Base-by-base conservation (phyloP, 306 rosid genomes). In the Medicago arabica region DNA sequence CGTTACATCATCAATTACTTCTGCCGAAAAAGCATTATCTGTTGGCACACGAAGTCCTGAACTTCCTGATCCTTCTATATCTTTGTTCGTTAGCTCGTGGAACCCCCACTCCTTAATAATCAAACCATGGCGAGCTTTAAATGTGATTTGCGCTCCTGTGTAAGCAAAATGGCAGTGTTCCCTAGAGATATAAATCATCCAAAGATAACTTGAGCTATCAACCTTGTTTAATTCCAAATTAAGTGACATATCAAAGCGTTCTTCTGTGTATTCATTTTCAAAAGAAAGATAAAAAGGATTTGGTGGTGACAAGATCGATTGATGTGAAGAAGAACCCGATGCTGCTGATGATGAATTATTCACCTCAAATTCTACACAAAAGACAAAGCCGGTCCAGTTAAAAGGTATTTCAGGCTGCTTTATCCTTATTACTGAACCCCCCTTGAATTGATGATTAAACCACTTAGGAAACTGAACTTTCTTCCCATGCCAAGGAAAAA, bases 121-220 rank as follows among this genome's bases (percentile, higher is more conserved):
- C 13, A 77, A 3, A 9, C 40, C 6, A 0, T 67, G 1, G 14
- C 47, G 4, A 0, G 47, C 47, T 74, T 61, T 74, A 61, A 74
- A 74, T 21, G 23, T 21, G 23, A 21, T 21, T 1, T 1, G 23
- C 1, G 23, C 23, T 21, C 23, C 23, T 21, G 36, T 28, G 25
- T 74, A 10, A 8, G 60, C 70, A 74, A 74, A 74, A 63, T 61
- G 78, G 6, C 70, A 74, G 21, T 60, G 70, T 7, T 50, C 6
- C 13, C 19, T 34, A 28, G 69, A 60, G 36, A 74, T 46, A 61
- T 60, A 74, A 0, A 61, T 74, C 16, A 16, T 11, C 78, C 70
- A 74, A 38, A 46, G 2, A 61, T 74, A 17, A 3, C 3, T 6
- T n/a, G 14, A 3, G 1, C 58, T 17, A 43, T 9, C 31, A 41